Conservation (phyloP, 257 asterid species). For the Plantago major region DNA sequence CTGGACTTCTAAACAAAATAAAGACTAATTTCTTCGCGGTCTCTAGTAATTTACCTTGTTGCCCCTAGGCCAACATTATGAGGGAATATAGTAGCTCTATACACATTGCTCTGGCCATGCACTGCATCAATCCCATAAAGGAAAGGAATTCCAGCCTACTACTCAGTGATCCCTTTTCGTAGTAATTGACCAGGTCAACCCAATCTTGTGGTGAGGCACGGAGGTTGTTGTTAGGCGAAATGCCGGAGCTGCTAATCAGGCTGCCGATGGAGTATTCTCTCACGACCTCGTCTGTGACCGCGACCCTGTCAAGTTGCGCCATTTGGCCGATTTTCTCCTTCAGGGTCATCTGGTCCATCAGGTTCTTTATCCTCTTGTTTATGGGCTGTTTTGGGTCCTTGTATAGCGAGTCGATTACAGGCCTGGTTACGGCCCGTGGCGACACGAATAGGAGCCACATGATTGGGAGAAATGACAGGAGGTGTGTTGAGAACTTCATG, state of each 20-base stretch:
- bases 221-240: slow-evolving; percentile 46
- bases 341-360: slow-evolving; percentile 50
- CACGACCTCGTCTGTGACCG: slow-evolving; percentile 39
- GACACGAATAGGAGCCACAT: slow-evolving; percentile 2
- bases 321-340: slow-evolving; percentile 71
- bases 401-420: not conserved
- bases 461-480: not conserved
- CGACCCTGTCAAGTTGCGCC: slow-evolving; percentile 69
- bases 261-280: slow-evolving; percentile 29
- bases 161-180: slow-evolving; percentile 37
- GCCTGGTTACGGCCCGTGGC: not conserved
- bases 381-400: slow-evolving; percentile 3
- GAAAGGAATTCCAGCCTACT: slow-evolving; percentile 53
- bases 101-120: slow-evolving; percentile 54
- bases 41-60: slow-evolving; percentile 50
- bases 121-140: slow-evolving; percentile 54
- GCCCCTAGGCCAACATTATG: slow-evolving; percentile 64
- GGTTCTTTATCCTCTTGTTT: not conserved
- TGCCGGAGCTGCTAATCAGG: slow-evolving; percentile 46
- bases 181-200: slow-evolving; percentile 46
- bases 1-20: not conserved
- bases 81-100: slow-evolving; percentile 53
- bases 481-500: no score
- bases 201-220: slow-evolving; percentile 31
- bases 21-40: no score